Evolutionary conservation across 257 asterid genomes (phyloP).

Genomic region (Ocimum tenuiflorum): DNA sequence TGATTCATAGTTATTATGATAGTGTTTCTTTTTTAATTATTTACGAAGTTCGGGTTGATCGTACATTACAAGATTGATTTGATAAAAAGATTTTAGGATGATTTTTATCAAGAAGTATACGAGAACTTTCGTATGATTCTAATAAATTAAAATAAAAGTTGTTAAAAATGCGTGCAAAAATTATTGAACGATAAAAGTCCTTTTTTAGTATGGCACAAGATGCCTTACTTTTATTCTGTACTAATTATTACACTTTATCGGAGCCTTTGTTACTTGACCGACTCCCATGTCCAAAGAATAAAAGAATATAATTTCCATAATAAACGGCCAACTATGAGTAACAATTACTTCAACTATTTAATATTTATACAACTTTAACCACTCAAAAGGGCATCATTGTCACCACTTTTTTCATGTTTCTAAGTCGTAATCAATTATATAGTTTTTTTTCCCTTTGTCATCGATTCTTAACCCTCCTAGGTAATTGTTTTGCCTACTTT

Average conservation of each 20-base stretch:
- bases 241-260: conserved; percentile 17
- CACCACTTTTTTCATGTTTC: not conserved
- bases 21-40: too few species aligned
- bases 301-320: conserved; percentile 22
- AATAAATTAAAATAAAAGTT: not conserved
- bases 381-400: not conserved
- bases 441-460: not conserved
- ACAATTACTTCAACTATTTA: conserved; percentile 9
- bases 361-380: not conserved
- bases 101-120: too few species aligned
- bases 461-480: not conserved
- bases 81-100: too few species aligned
- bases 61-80: too few species aligned
- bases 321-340: conserved; percentile 11
- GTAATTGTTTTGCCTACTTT: not conserved
- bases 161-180: not conserved
- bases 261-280: conserved; percentile 26
- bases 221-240: conserved; percentile 20
- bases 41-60: too few species aligned
- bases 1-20: too few species aligned
- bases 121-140: not conserved
- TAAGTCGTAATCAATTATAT: not conserved
- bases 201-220: not conserved
- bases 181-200: not conserved
- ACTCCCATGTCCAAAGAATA: conserved; percentile 15